Conservation (phyloP, 345 rosid species). For the Aethionema arabicum region DNA sequence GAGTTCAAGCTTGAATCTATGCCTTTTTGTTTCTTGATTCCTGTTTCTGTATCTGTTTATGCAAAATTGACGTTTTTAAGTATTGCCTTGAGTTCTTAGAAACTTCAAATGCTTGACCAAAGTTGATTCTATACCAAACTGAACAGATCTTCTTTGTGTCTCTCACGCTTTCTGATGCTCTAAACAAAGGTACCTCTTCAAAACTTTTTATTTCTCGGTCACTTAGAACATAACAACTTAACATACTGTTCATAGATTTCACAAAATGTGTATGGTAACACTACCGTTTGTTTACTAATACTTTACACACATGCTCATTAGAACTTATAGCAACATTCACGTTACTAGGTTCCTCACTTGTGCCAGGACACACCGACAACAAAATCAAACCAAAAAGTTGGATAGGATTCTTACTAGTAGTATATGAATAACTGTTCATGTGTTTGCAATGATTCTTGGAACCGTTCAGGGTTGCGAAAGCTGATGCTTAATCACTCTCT, state of each 20-base stretch:
- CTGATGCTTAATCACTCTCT: slow-evolving; percentile 25
- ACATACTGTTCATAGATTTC: slow-evolving; percentile 5
- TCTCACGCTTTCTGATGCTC: not conserved
- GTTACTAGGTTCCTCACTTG: slow-evolving; percentile 36
- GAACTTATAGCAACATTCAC: slow-evolving; percentile 29
- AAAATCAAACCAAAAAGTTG: slow-evolving; percentile 31
- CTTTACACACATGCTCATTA: slow-evolving; percentile 39
- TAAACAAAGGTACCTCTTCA: slow-evolving; percentile 25
- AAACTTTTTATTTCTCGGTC: slow-evolving; percentile 18
- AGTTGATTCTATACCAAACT: not conserved
- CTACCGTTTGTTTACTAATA: slow-evolving; percentile 22
- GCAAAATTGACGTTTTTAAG: slow-evolving; percentile 25
- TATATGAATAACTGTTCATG: slow-evolving; percentile 11
- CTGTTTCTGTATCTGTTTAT: slow-evolving; percentile 22
- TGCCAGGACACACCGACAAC: slow-evolving; percentile 33
- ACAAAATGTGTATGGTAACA: not conserved
- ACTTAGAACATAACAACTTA: slow-evolving; percentile 20
- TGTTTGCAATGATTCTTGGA: not conserved
- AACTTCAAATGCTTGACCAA: not conserved
- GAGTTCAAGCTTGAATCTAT: slow-evolving; percentile 34
- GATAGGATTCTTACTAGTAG: slow-evolving; percentile 15
- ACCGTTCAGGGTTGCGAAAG: too few species aligned
- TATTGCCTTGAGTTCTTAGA: slow-evolving; percentile 22
- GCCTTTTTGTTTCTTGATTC: slow-evolving; percentile 23
- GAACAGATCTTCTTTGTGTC: not conserved